phyloP scores from a whole-genome alignment of 2,329 filamentous ascomycete genomes.

The Penicillium crustosum region DNA sequence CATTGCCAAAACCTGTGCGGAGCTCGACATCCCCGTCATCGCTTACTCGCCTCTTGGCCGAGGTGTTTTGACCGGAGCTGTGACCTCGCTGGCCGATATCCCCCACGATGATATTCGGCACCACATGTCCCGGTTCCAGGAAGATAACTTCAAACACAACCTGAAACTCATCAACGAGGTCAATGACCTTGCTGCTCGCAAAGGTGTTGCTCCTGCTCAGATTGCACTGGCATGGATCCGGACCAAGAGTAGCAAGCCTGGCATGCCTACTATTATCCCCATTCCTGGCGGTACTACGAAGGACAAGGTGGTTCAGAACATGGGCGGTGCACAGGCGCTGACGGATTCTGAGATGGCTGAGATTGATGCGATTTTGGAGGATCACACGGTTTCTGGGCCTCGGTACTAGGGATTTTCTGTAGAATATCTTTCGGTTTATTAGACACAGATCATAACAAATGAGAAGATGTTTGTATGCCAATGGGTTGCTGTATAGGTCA shows the following conservation, averaged over 20 bases:
- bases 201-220: constrained; percentile 47
- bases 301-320: constrained; percentile 39
- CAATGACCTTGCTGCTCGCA: constrained; percentile 46
- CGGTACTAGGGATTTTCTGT: constrained; percentile 24
- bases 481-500: constrained; percentile 28
- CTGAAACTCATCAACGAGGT: constrained; percentile 50
- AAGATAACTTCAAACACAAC: constrained; percentile 53
- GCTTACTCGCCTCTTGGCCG: constrained; percentile 61
- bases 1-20: constrained; percentile 55
- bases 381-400: constrained; percentile 39
- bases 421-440: constrained; percentile 4
- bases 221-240: constrained; percentile 53
- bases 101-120: constrained; percentile 49
- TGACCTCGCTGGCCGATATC: constrained; percentile 49
- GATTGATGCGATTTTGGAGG: constrained; percentile 53
- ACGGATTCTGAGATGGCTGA: constrained; percentile 47
- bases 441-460: constrained; percentile 15
- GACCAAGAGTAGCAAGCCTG: constrained; percentile 43
- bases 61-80: constrained; percentile 55
- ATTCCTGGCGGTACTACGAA: constrained; percentile 40
- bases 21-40: constrained; percentile 58
- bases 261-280: constrained; percentile 45
- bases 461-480: constrained; percentile 3
- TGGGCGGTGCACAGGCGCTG: constrained; percentile 30
- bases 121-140: constrained; percentile 50